Evolutionary conservation across 768 basidiomycete species (phyloP).

Genomic region (Leccinum fibrillosum): DNA sequence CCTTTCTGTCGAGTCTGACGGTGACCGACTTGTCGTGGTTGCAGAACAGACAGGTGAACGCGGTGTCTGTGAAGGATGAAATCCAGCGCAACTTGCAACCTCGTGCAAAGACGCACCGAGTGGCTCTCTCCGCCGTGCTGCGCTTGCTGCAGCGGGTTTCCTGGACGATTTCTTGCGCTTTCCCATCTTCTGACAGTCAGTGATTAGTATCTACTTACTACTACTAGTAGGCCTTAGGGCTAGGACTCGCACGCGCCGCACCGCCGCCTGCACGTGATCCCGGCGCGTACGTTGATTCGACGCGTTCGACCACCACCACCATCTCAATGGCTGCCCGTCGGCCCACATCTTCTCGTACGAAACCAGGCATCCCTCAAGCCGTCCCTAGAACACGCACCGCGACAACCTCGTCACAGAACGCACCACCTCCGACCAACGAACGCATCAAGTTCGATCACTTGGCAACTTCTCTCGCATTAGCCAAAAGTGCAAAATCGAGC

Average conservation of each 20-base stretch:
- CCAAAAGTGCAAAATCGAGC: conserved; percentile 27
- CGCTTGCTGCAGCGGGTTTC: conserved; percentile 66
- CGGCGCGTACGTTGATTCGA: conserved; percentile 27
- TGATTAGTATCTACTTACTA: neutral
- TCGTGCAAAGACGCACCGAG: conserved; percentile 48
- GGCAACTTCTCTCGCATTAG: conserved; percentile 24
- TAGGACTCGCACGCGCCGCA: neutral
- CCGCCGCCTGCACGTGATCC: conserved; percentile 29
- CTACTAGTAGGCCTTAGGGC: neutral
- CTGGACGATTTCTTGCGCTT: conserved; percentile 89
- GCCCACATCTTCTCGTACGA: conserved; percentile 47
- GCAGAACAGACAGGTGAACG: conserved; percentile 86
- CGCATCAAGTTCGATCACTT: conserved; percentile 14
- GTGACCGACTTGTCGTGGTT: conserved; percentile 89
- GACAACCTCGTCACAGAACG: conserved; percentile 33
- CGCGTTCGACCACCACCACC: conserved; percentile 29
- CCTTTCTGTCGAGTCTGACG: conserved; percentile 81
- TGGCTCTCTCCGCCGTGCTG: conserved; percentile 63
- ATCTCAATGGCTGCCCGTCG: conserved; percentile 62
- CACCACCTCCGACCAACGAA: conserved; percentile 22
- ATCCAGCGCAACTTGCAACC: conserved; percentile 1
- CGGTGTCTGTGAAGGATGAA: conserved; percentile 52
- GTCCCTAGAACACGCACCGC: conserved; percentile 47
- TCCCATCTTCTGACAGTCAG: conserved; percentile 52
- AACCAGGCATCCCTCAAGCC: conserved; percentile 27